Percentiles rank a stretch among this genome's conserved stretches.
phyloP scores from a whole-genome alignment of 2,329 filamentous ascomycete genomes.

The Colletotrichum sp. region DNA sequence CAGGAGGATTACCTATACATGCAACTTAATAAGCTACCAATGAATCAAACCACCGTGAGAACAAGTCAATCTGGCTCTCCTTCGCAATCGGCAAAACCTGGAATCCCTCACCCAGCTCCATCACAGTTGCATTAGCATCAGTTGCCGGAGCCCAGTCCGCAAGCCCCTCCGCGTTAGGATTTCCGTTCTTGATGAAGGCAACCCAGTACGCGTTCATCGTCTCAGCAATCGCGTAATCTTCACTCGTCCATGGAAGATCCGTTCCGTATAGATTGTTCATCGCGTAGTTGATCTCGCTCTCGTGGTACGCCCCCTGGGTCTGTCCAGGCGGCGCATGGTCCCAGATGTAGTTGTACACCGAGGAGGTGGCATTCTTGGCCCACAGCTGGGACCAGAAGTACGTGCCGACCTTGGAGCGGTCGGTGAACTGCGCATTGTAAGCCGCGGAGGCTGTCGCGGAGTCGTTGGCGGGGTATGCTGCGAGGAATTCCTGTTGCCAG shows the following conservation, averaged over 20 bases:
- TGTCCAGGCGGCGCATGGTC: slow-evolving; percentile 29
- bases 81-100: neutral
- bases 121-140: neutral
- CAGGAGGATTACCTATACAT: neutral
- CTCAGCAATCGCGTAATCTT: neutral
- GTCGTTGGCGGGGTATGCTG: neutral
- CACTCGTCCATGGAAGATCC: neutral
- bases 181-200: neutral
- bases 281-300: slow-evolving; percentile 41
- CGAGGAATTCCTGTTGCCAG: neutral
- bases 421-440: neutral
- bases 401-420: neutral
- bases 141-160: neutral
- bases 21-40: neutral
- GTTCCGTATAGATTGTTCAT: slow-evolving; percentile 36
- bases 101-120: neutral
- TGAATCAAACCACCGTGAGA: neutral
- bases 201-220: neutral
- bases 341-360: neutral
- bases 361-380: neutral
- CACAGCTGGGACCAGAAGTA: neutral
- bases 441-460: neutral
- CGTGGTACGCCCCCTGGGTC: slow-evolving; percentile 37
- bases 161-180: neutral
- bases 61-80: neutral